Evolutionary conservation across 2,329 filamentous ascomycete species (phyloP).

Genomic region (Exserohilum turcica): DNA sequence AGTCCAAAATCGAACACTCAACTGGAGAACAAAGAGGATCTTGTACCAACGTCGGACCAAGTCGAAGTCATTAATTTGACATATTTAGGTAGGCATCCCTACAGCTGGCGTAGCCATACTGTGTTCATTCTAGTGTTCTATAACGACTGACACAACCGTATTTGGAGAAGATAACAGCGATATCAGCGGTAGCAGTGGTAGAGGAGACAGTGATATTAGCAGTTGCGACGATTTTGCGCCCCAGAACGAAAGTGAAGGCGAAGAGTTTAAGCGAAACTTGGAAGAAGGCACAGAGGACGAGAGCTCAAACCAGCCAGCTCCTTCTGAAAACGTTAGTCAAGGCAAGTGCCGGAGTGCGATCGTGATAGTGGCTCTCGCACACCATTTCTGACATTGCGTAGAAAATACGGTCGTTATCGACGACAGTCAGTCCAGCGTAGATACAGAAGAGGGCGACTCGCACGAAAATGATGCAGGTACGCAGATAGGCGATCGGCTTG

Average conservation of each 20-base stretch:
- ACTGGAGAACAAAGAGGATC: constrained; percentile 7
- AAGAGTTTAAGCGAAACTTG: constrained; percentile 5
- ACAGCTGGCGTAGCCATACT: constrained; percentile 9
- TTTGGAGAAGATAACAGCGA: constrained; percentile 11
- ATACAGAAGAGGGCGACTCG: constrained; percentile 9
- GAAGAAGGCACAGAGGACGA: constrained; percentile 7
- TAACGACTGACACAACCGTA: constrained; percentile 14
- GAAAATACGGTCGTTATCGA: constrained; percentile 17
- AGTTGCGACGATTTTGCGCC: constrained; percentile 1
- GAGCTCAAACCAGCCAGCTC: constrained; percentile 15
- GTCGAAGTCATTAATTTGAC: constrained; percentile 14
- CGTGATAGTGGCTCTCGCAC: constrained; percentile 9
- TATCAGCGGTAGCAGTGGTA: constrained; percentile 7
- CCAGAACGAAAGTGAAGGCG: constrained; percentile 6
- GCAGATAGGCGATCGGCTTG: constrained; percentile 8
- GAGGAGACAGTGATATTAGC: constrained; percentile 9
- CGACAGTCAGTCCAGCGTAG: constrained; percentile 11
- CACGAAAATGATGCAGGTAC: constrained; percentile 11
- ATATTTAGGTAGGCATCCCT: constrained; percentile 17
- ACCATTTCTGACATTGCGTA: constrained; percentile 21
- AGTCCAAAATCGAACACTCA: constrained; percentile 10
- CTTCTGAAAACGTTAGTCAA: constrained; percentile 15
- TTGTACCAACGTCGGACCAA: constrained; percentile 7
- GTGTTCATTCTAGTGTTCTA: constrained; percentile 2
- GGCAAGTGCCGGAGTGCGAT: constrained; percentile 12